Percentiles rank a stretch among this genome's conserved stretches.
phyloP scores from a whole-genome alignment of 345 rosid species.

The Lumnitzera racemosa region DNA sequence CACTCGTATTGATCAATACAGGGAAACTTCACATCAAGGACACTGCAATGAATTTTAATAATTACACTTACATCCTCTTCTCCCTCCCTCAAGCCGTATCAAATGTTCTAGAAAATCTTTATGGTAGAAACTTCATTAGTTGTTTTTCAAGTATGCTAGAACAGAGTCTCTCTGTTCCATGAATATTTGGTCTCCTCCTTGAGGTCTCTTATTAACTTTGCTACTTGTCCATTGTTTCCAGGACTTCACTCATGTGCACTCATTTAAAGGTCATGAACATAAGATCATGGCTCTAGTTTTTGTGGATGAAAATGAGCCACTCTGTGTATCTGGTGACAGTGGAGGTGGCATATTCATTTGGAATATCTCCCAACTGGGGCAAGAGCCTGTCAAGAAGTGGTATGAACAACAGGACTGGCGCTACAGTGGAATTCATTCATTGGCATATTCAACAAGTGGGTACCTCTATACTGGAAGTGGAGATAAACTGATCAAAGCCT shows the following conservation, averaged over 20 bases:
- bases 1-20: neutral
- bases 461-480: constrained; percentile 84
- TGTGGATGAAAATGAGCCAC: constrained; percentile 52
- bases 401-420: constrained; percentile 91
- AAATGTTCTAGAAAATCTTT: no score
- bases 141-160: no score
- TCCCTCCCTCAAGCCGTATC: no score
- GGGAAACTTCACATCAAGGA: neutral
- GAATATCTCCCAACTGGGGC: constrained; percentile 47
- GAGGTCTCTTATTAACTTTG: neutral
- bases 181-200: neutral
- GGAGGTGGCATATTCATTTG: constrained; percentile 90
- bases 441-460: constrained; percentile 54
- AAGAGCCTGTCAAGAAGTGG: constrained; percentile 75
- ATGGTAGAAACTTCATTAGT: no score
- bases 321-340: constrained; percentile 73
- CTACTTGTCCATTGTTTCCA: constrained; percentile 16
- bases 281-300: constrained; percentile 71
- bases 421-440: constrained; percentile 78
- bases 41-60: neutral
- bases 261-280: constrained; percentile 79
- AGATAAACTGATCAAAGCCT: constrained; percentile 78
- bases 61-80: no score
- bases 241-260: constrained; percentile 79
- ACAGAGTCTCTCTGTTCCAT: no score